Percentiles rank a stretch among this genome's conserved stretches.
phyloP scores from a whole-genome alignment of 2,329 filamentous ascomycete genomes.

The Chalara sp. region DNA sequence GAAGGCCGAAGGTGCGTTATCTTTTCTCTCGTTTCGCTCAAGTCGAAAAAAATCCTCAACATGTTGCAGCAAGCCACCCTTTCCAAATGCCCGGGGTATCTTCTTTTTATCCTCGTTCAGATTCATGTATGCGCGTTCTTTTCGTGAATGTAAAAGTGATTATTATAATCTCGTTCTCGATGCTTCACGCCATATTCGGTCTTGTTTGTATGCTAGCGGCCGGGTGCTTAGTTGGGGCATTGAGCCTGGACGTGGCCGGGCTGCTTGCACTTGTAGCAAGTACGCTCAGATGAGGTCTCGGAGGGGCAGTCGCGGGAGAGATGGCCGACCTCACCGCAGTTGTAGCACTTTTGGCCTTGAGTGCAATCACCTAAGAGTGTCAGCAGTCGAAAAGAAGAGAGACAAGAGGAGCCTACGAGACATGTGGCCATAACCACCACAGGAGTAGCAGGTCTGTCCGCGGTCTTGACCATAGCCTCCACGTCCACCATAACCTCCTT shows the following conservation, averaged over 20 bases:
- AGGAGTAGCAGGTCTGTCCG: slow-evolving; percentile 93
- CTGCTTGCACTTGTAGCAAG: slow-evolving; percentile 94
- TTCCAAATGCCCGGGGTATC: slow-evolving; percentile 25
- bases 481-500: slow-evolving; percentile 37
- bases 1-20: slow-evolving; percentile 17
- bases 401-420: slow-evolving; percentile 33
- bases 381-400: background rate
- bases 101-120: slow-evolving; percentile 20
- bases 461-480: slow-evolving; percentile 41
- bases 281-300: slow-evolving; percentile 83
- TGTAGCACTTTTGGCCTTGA: slow-evolving; percentile 99
- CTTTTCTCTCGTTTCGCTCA: slow-evolving; percentile 10
- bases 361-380: slow-evolving; percentile 68
- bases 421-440: slow-evolving; percentile 95
- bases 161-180: slow-evolving; percentile 3
- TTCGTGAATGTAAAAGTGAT: background rate
- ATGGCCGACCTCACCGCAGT: slow-evolving; percentile 90
- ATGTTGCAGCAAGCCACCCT: slow-evolving; percentile 23
- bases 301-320: slow-evolving; percentile 78
- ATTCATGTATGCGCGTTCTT: slow-evolving; percentile 10
- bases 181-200: slow-evolving; percentile 6
- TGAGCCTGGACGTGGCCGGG: slow-evolving; percentile 67
- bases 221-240: slow-evolving; percentile 68
- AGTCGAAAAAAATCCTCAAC: slow-evolving; percentile 22
- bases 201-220: slow-evolving; percentile 16